Evolutionary conservation across 1,284 basidiomycete species (phyloP), one percentile per base, ranked within the genome.

Genomic region (Grifola frondosa): DNA sequence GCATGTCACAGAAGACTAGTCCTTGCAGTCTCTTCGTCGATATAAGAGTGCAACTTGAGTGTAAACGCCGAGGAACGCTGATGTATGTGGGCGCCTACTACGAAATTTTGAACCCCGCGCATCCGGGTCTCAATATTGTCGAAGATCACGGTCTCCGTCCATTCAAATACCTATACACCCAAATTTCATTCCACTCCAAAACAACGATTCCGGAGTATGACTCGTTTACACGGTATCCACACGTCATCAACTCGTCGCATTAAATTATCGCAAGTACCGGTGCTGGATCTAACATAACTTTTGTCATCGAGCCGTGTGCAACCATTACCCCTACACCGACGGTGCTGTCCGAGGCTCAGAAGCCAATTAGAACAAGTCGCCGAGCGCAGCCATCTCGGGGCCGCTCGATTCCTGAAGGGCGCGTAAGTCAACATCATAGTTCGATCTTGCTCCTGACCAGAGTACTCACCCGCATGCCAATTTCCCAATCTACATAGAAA

Each of bases 351-450:
- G 24, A 24, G 25, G 25, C n/a, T n/a, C n/a, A n/a, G n/a, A n/a
- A 9, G 17, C 29, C 37, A 40, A 19, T 59, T 52, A 78, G 50
- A 88, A 66, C 39, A 87, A 61, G 50, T 88, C 84, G 30, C 79
- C 78, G 30, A 88, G 69, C n/a, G 77, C 84, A 19, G 77, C 78
- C 76, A 88, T 77, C 62, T 89, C 86, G 3, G 84, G 80, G 13
- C 84, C 83, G 9, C 81, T 80, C 40, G 82, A 82, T 66, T 89
- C 86, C 66, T 72, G 53, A 37, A 31, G 26, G 37, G 17, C 20
- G 19, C 2, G 37, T 32, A 5, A 44, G 30, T 15, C 29, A n/a
- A 33, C 23, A 26, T 24, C 26, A 39, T 24, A 37, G 21, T 36
- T 11, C 22, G 35, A 26, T 34, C 19, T 26, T n/a, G n/a, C n/a